These are phyloP conservation scores for Chytriomyces confervae DNA, from an alignment of 192 early-diverging fungal species.

Conservation along the genomic window DNA sequence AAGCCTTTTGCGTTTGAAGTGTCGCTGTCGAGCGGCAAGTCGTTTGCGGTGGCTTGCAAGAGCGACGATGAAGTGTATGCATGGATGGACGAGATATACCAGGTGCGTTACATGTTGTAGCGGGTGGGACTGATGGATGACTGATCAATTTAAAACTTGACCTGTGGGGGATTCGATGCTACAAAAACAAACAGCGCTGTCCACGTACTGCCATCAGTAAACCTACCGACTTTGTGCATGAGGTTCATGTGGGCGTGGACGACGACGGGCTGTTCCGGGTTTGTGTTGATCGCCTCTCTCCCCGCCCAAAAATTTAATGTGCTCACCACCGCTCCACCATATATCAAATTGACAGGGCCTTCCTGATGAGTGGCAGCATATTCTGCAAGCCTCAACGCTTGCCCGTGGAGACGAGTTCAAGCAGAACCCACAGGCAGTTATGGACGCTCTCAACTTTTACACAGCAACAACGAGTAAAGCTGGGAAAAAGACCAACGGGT, in stretches of 20 bases:
- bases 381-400: slow-evolving; percentile 91
- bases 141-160: not conserved
- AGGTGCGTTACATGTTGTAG: slow-evolving; percentile 48
- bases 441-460: slow-evolving; percentile 98
- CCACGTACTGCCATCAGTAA: slow-evolving; percentile 72
- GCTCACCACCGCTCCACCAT: not conserved
- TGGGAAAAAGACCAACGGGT: not conserved
- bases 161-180: not conserved
- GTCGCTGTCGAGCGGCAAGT: slow-evolving; percentile 82
- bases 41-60: slow-evolving; percentile 88
- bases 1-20: slow-evolving; percentile 95
- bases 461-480: slow-evolving; percentile 63
- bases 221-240: slow-evolving; percentile 85
- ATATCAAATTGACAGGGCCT: slow-evolving; percentile 63
- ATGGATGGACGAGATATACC: slow-evolving; percentile 99
- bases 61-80: slow-evolving; percentile 96
- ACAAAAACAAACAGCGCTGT: slow-evolving; percentile 57
- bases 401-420: slow-evolving; percentile 95
- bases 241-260: slow-evolving; percentile 73
- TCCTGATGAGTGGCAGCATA: slow-evolving; percentile 91
- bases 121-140: not conserved
- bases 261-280: slow-evolving; percentile 55
- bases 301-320: not conserved
- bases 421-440: slow-evolving; percentile 95
- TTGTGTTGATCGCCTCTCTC: not conserved